These are phyloP conservation scores for Cryptococcus sp. DNA, from an alignment of 1,284 basidiomycete species.

Conservation along the genomic window DNA sequence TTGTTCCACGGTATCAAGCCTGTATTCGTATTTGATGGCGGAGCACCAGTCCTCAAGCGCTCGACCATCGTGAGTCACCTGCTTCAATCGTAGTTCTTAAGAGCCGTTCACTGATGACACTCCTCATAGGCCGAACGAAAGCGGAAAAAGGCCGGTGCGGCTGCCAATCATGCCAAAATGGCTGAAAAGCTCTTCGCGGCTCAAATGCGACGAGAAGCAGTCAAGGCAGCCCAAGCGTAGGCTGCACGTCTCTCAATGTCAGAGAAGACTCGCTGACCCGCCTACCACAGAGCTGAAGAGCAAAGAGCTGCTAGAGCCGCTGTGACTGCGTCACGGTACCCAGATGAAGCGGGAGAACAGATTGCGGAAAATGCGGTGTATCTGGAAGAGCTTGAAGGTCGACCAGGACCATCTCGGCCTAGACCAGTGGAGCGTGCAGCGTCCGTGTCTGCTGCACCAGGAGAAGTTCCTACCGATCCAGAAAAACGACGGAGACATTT, in stretches of 20 bases:
- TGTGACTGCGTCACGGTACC: conserved; percentile 27
- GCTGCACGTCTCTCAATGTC: not conserved
- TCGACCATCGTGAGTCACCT: conserved; percentile 70
- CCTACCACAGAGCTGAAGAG: conserved; percentile 23
- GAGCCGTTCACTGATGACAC: not conserved
- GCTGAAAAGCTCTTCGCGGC: conserved; percentile 92
- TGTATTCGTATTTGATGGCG: conserved; percentile 96
- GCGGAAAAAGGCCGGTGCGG: conserved; percentile 83
- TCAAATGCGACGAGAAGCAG: conserved; percentile 86
- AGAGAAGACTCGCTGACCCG: not conserved
- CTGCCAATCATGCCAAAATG: conserved; percentile 74
- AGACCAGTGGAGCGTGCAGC: conserved; percentile 11
- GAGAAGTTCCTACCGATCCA: conserved; percentile 26
- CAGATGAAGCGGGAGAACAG: conserved; percentile 45
- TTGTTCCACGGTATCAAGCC: conserved; percentile 96
- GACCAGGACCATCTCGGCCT: conserved; percentile 25
- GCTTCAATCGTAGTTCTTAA: not conserved
- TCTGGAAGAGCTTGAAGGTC: conserved; percentile 74
- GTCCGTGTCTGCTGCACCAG: conserved; percentile 1
- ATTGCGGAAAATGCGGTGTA: conserved; percentile 75
- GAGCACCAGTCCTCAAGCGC: conserved; percentile 83
- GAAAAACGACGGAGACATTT: conserved; percentile 44
- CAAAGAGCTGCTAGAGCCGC: conserved; percentile 37
- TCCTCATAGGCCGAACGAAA: conserved; percentile 70
- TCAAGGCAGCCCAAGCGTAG: conserved; percentile 67